phyloP scores from a whole-genome alignment of 371 early-diverging fungal species.

The Dinochytrium kinnereticum region DNA sequence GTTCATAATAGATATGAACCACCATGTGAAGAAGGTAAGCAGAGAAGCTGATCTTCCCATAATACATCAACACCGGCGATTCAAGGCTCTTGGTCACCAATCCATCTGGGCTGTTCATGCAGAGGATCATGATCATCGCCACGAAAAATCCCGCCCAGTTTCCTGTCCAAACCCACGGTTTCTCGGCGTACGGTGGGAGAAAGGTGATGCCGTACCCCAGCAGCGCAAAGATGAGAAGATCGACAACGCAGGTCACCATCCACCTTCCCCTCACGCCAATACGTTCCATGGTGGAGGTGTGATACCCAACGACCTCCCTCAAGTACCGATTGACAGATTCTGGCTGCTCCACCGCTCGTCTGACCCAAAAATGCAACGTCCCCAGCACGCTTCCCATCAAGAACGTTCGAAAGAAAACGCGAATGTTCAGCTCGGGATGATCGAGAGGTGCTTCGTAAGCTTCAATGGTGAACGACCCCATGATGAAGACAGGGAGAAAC shows the following conservation, averaged over 20 bases:
- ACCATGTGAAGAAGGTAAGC: background rate
- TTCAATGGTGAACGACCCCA: background rate
- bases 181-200: background rate
- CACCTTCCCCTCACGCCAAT: background rate
- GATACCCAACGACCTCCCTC: too few species aligned
- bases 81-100: background rate
- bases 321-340: too few species aligned
- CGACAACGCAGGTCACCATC: background rate
- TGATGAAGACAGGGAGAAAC: background rate
- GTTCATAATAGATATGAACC: background rate
- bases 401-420: background rate
- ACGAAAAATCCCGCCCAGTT: background rate
- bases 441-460: background rate
- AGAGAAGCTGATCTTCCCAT: background rate
- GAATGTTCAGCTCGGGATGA: background rate
- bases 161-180: background rate
- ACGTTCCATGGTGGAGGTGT: too few species aligned
- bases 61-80: background rate
- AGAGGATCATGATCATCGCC: background rate
- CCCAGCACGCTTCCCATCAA: background rate
- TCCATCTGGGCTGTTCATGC: background rate
- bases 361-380: background rate
- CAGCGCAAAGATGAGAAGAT: background rate
- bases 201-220: background rate
- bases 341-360: too few species aligned